phyloP scores from a whole-genome alignment of 169 alveolate species.

The Perkinsus marinus region DNA sequence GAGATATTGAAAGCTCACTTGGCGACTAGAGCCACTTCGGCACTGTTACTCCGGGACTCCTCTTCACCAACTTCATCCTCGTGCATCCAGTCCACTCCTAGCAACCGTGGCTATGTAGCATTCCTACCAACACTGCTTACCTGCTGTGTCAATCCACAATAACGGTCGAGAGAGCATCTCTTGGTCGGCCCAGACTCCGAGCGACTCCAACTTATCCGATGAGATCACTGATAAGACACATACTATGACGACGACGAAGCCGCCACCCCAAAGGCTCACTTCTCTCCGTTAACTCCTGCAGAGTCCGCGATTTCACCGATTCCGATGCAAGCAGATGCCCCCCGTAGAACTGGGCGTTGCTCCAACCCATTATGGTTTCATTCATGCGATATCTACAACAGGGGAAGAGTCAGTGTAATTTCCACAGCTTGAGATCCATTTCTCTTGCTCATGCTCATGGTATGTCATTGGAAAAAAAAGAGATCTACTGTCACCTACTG shows the following conservation, averaged over 20 bases:
- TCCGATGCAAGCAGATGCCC: not conserved
- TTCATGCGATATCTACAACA: constrained; percentile 19
- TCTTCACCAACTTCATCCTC: not conserved
- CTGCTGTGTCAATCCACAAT: not conserved
- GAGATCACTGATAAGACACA: not conserved
- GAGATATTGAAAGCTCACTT: not conserved
- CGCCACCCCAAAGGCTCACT: not conserved
- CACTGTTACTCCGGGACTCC: not conserved
- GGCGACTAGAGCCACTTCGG: not conserved
- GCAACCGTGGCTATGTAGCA: not conserved
- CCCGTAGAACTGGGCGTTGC: constrained; percentile 8
- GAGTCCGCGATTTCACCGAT: not conserved
- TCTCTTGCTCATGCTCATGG: too few species aligned
- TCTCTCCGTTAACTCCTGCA: not conserved
- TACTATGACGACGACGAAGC: not conserved
- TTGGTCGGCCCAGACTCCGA: not conserved
- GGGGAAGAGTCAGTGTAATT: not conserved
- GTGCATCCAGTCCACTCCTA: not conserved
- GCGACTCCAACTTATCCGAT: not conserved
- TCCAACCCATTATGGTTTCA: constrained; percentile 26
- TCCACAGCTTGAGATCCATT: too few species aligned
- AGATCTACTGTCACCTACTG: not conserved
- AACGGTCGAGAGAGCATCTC: not conserved
- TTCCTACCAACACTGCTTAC: not conserved
- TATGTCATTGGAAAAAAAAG: too few species aligned